Base-by-base conservation (phyloP, 129 eudicot species). In the Centrapalus pauciflorus region DNA sequence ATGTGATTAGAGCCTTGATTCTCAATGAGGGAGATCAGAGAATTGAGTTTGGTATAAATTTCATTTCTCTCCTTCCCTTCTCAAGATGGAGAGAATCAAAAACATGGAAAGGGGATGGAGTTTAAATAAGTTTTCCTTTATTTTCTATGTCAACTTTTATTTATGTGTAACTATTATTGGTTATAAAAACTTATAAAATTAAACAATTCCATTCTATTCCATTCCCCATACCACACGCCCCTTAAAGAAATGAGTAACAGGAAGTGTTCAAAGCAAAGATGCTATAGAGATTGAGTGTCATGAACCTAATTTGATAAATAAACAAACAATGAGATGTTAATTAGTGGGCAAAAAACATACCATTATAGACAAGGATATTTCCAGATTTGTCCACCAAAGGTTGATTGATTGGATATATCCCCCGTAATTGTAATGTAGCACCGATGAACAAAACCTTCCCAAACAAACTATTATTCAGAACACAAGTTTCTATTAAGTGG, bases 401-500 rank as follows among this genome's bases (percentile, higher is more conserved):
- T 76, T 89, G 99, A 45, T 63, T 61, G 67, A 86, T 65, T 1
- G 93, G 85, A 66, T 70, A 12, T 35, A 34, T 78, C 32, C 99
- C 99, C 57, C 99, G 78, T 61, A 94, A 73, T 55, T 94, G 99
- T 83, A 94, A 79, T 49, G 88, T 90, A 37, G 99, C 84, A 56
- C 99, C 97, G 58, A 94, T 32, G 69, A 94, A 89, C 51, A 70
- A 51, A 76, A 84, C 50, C 29, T 73, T 67, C n/a, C 75, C 88
- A 43, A 57, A 7, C 16, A 55, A 40, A 17, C 40, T 54, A 28
- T 20, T 52, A 30, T 60, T 71, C 32, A 40, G 50, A 62, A 21
- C 29, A 73, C 66, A 73, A 64, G 34, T 28, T 38, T 60, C 81
- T 26, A 7, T 56, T n/a, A 48, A 1, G 7, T 24, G 14, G 16